phyloP scores from a whole-genome alignment of 352 stramenopile genomes.

The Aphanomyces stellatus region DNA sequence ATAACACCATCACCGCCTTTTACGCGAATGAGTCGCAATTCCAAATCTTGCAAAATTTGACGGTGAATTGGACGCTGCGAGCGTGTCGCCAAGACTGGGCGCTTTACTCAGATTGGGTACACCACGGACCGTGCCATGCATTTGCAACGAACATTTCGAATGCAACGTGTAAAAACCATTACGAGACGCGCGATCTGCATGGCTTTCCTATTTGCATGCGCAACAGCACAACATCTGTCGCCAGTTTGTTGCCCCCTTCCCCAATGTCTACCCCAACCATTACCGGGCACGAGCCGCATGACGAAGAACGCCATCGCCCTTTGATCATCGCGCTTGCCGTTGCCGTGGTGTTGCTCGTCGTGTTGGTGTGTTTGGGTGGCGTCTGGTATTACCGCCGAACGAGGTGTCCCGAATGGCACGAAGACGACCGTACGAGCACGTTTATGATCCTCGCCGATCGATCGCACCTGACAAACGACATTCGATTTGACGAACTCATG shows the following conservation, averaged over 20 bases:
- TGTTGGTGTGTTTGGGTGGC: not conserved
- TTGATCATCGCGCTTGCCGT: not conserved
- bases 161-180: conserved; percentile 23
- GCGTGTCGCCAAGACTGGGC: conserved; percentile 20
- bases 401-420: conserved; percentile 28
- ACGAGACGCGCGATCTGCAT: not conserved
- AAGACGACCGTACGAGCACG: conserved; percentile 4
- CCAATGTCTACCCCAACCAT: too few species aligned
- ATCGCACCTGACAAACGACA: not conserved
- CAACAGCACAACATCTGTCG: too few species aligned
- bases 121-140: conserved; percentile 24
- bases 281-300: not conserved
- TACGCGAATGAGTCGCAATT: conserved; percentile 21
- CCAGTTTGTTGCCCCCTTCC: too few species aligned
- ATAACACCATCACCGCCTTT: conserved; percentile 27
- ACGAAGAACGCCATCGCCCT: not conserved
- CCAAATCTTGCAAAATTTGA: not conserved
- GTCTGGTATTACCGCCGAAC: conserved; percentile 16
- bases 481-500: not conserved
- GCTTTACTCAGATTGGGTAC: conserved; percentile 9
- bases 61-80: too few species aligned
- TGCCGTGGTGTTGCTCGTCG: not conserved
- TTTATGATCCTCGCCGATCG: not conserved
- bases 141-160: conserved; percentile 32
- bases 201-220: not conserved